Base-by-base conservation (phyloP, 1,284 basidiomycete genomes). In the Neonothopanus nambi region DNA sequence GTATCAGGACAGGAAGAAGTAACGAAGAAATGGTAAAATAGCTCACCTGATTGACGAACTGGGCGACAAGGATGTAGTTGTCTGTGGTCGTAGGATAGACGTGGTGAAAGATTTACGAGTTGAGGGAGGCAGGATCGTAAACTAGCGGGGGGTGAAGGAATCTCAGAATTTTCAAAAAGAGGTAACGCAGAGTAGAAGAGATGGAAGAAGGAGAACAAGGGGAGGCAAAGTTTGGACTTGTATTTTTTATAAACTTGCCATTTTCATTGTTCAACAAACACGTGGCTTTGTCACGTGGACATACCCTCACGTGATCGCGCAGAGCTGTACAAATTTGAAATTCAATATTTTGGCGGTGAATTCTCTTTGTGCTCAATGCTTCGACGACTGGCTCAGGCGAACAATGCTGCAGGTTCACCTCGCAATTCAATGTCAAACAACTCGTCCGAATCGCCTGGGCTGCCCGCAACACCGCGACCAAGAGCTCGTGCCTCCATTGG, bases 51-150 rank as follows among this genome's bases (percentile, higher is more conserved):
- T 72, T 57, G 76, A 78, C 65, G 85, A 87, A 69, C 85, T 83
- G 65, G 88, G 86, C 80, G 88, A 90, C 79, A 90, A 76, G 77
- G 86, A 88, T 60, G 84, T 80, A 55, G 82, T 73, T 52, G 78
- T 78, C 56, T 67, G 63, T 62, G 81, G 70, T 61, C 78, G 80
- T 67, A 81, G 75, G 65, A 82, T 81, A 72, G 88, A 87, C 81
- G 84, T 80, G 68, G 75, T 86, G 76, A 70, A 66, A 61, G 61
- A 57, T 54, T 54, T 54, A 60, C 57, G 56, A 61, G 40, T 52
- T 47, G 50, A 58, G 55, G 51, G 53, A 42, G 54, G 42, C 47
- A 56, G 54, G 28, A 24, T 44, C 17, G 51, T 63, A 60, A 60
- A 59, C 41, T 5, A 11, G 9, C 30, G 30, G 30, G 62, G 64